phyloP scores from a whole-genome alignment of 306 rosid genomes.

The Cucumis hystrix region DNA sequence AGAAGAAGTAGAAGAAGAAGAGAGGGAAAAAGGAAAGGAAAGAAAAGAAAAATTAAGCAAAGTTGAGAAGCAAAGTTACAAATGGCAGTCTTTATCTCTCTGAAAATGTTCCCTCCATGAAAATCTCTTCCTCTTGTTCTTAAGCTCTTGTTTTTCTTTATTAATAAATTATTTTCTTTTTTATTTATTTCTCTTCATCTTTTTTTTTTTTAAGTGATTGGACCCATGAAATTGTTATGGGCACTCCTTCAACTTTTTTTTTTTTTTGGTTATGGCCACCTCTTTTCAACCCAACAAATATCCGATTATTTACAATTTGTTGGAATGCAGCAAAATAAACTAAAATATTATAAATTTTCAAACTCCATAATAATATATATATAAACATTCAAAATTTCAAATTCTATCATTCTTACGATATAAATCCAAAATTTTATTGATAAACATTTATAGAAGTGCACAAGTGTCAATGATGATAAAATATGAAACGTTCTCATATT shows the following conservation, averaged over 20 bases:
- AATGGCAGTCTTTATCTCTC: conserved; percentile 15
- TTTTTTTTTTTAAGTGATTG: background rate
- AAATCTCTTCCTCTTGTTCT: conserved; percentile 5
- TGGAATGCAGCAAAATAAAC: too few species aligned
- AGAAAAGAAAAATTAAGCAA: background rate
- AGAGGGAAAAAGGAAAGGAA: conserved; percentile 27
- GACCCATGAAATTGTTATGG: background rate
- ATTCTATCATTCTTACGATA: too few species aligned
- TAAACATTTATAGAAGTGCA: too few species aligned
- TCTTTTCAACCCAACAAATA: background rate
- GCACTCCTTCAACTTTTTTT: background rate
- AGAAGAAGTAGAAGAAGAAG: conserved; percentile 6
- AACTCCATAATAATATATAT: too few species aligned
- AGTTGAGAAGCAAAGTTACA: conserved; percentile 5
- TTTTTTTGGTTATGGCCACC: background rate
- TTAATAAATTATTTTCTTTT: background rate
- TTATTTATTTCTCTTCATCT: background rate
- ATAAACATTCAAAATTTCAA: too few species aligned
- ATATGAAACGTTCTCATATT: too few species aligned
- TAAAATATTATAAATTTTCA: too few species aligned
- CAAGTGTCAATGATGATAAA: too few species aligned
- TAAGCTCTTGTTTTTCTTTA: conserved; percentile 17
- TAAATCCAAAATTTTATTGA: too few species aligned
- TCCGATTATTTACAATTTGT: too few species aligned
- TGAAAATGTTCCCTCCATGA: conserved; percentile 9